Percentiles rank a stretch among this genome's conserved stretches.
Conservation (phyloP, 2,329 filamentous ascomycete genomes). For the Rhynchosporium agropyri region DNA sequence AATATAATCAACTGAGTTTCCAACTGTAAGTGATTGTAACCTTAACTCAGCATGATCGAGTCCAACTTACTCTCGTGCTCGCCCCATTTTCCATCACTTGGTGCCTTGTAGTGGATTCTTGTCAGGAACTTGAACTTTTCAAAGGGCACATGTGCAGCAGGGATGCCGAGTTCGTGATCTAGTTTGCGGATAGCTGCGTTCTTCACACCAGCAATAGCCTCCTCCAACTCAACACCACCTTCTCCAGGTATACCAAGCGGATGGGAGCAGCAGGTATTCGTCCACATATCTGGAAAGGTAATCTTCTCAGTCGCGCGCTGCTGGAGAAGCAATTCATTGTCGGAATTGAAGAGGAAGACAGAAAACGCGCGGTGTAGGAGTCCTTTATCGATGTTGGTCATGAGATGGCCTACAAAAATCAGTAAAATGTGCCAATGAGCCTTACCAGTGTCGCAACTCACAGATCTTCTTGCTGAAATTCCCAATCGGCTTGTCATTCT, state of each 20-base stretch:
- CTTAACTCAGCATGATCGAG: background rate
- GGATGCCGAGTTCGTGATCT: slow-evolving; percentile 92
- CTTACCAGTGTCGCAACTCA: slow-evolving; percentile 50
- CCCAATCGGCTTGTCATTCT: slow-evolving; percentile 89
- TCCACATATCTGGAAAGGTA: slow-evolving; percentile 99
- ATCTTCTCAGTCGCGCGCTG: slow-evolving; percentile 97
- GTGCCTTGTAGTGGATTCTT: slow-evolving; percentile 96
- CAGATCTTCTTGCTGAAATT: slow-evolving; percentile 98
- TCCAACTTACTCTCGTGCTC: slow-evolving; percentile 86
- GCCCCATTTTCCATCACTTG: slow-evolving; percentile 96
- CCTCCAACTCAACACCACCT: slow-evolving; percentile 79
- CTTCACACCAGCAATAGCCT: slow-evolving; percentile 84
- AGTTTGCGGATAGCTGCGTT: slow-evolving; percentile 91
- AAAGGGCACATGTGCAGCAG: slow-evolving; percentile 82
- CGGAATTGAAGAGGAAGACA: slow-evolving; percentile 93
- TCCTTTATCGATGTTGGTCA: slow-evolving; percentile 97
- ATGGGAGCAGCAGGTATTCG: slow-evolving; percentile 99
- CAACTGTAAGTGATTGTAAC: slow-evolving; percentile 19
- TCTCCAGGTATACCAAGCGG: slow-evolving; percentile 89
- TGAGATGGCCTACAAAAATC: slow-evolving; percentile 75
- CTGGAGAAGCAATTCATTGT: slow-evolving; percentile 91
- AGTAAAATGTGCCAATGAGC: slow-evolving; percentile 22
- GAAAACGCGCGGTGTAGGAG: slow-evolving; percentile 97
- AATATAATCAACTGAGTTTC: slow-evolving; percentile 84
- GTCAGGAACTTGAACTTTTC: slow-evolving; percentile 94